Evolutionary conservation across 2,329 filamentous ascomycete species (phyloP), one percentile per base, ranked within the genome.

Genomic region (Nothophaeocryptopus gaeumannii): DNA sequence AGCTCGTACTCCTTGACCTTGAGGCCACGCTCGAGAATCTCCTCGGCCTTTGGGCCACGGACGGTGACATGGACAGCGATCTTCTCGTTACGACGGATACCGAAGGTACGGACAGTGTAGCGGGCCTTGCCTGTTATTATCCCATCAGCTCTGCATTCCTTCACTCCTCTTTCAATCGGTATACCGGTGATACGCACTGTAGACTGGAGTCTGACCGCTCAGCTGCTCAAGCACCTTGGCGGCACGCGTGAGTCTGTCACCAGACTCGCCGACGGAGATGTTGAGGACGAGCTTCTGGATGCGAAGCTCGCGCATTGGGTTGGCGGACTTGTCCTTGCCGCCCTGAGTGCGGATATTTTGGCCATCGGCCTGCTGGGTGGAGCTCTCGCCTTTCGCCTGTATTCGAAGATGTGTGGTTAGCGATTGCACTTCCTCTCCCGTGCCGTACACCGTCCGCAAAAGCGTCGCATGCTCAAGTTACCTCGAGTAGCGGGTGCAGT

Each of bases 1-100:
- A 99, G 83, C 79, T 99, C 93, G 82, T 99, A 99, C 81, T 99
- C 93, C 90, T 99, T 99, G 85, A 99, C 93, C 87, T 99, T 99
- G 75, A 99, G 88, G 75, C 93, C 93, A 84, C 93, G 92, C 89
- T 99, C 93, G 73, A 99, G 87, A 72, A 99, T 99, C 81, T 99
- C 93, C 85, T 99, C 93, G 60, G 93, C 93, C 87, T 89, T 96
- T 78, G 93, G 91, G 73, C 93, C 93, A 75, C 93, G 93, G 80
- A 99, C 91, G 73, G 93, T 99, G 74, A 99, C 93, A 83, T 99
- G 93, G 67, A 99, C 93, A 65, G 93, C 81, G 73, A 99, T 99
- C 88, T 96, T 97, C 78, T 99, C 93, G 88, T 99, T 99, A 90
- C 93, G 92, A 77, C 93, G 92, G 85, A 99, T 99, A 86, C 93